Percentiles rank a stretch among this genome's conserved stretches.
Evolutionary conservation across 225 moss, liverwort and hornwort genomes (phyloP).

Genomic region (Pseudoscleropodium purum): DNA sequence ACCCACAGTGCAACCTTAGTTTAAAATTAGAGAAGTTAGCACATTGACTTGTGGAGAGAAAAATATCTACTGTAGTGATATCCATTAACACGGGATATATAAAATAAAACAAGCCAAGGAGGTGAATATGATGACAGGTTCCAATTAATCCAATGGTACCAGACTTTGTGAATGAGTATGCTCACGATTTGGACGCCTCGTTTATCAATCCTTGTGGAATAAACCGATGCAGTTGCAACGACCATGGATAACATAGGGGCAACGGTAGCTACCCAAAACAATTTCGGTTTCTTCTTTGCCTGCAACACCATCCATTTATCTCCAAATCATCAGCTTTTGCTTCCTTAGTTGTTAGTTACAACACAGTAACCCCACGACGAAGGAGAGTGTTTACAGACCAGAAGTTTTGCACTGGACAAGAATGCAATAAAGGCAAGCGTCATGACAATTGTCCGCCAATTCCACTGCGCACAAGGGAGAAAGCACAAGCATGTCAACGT

Average conservation of each 20-base stretch:
- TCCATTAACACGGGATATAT: not conserved
- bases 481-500: not conserved
- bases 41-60: not conserved
- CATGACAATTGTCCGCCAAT: constrained; percentile 32
- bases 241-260: constrained; percentile 51
- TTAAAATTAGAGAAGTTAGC: not conserved
- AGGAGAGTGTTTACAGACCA: not conserved
- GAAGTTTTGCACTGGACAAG: constrained; percentile 10
- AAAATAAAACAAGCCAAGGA: not conserved
- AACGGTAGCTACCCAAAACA: constrained; percentile 51
- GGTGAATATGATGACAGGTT: not conserved
- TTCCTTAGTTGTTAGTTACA: not conserved
- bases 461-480: constrained; percentile 3
- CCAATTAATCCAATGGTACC: not conserved
- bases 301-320: not conserved
- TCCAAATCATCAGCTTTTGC: not conserved
- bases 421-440: constrained; percentile 31
- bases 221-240: constrained; percentile 42
- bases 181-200: constrained; percentile 44
- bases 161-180: not conserved
- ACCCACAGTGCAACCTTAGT: not conserved
- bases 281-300: constrained; percentile 29
- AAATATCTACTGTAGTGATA: not conserved
- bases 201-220: constrained; percentile 36
- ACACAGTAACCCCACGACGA: not conserved